Percentiles rank a stretch among this genome's conserved stretches.
Evolutionary conservation across 169 alveolate genomes (phyloP).

Genomic region (Plasmodium inui): DNA sequence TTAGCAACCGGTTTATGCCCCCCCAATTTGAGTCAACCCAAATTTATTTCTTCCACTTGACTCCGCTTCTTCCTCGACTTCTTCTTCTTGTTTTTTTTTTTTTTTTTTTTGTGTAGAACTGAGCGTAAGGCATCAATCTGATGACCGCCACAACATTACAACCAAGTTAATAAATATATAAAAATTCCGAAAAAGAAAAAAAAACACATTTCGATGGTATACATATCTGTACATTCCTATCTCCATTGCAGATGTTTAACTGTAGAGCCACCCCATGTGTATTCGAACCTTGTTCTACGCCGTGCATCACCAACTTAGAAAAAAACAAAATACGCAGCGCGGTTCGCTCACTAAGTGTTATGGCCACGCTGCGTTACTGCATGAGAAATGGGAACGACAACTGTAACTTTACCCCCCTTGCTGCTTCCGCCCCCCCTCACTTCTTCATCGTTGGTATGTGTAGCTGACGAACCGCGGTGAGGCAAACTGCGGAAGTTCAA

Average conservation of each 20-base stretch:
- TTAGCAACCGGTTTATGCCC: background rate
- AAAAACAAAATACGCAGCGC: background rate
- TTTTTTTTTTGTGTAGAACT: conserved; percentile 9
- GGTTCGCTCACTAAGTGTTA: background rate
- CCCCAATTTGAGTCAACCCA: background rate
- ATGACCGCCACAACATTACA: background rate
- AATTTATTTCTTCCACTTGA: background rate
- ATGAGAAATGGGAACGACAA: background rate
- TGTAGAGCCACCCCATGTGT: background rate
- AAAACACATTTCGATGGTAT: background rate
- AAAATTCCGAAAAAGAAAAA: background rate
- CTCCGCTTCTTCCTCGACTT: background rate
- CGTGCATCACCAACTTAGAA: background rate
- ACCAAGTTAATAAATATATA: background rate
- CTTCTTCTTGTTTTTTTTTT: background rate
- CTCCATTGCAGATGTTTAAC: background rate
- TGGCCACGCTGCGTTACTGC: background rate
- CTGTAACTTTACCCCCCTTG: background rate
- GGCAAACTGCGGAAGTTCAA: background rate
- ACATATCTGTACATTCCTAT: background rate
- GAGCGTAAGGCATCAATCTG: background rate
- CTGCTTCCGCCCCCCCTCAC: background rate
- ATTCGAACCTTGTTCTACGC: background rate
- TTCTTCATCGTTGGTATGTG: background rate
- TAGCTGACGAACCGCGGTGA: background rate